These are phyloP conservation scores for Trichosphaerium sp. DNA, from an alignment of 78 protist species.

Conservation along the genomic window DNA sequence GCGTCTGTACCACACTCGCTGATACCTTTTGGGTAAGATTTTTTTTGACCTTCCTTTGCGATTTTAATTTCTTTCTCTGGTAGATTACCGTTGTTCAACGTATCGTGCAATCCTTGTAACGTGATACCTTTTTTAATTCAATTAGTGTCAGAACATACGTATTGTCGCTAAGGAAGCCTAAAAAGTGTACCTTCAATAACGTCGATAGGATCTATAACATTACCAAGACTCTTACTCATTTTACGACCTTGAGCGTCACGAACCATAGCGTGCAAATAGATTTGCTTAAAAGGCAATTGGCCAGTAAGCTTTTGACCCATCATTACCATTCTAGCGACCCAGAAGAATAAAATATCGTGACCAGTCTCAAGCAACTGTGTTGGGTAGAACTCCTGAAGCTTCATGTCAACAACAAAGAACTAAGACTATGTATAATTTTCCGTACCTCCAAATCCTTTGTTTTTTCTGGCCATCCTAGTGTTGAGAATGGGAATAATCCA, in stretches of 20 bases:
- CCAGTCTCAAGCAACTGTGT: slow-evolving; percentile 97
- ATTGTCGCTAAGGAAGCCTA: no score
- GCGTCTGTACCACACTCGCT: slow-evolving; percentile 98
- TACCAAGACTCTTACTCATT: slow-evolving; percentile 92
- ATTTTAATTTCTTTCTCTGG: slow-evolving; percentile 43
- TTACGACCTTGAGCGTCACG: slow-evolving; percentile 87
- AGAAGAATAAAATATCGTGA: slow-evolving; percentile 98
- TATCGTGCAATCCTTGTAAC: slow-evolving; percentile 21
- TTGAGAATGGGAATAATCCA: slow-evolving; percentile 97
- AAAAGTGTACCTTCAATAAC: slow-evolving; percentile 81
- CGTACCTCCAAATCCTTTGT: slow-evolving; percentile 40
- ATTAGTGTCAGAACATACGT: no score
- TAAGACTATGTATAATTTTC: no score
- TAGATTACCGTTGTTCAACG: slow-evolving; percentile 72
- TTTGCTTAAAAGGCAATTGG: slow-evolving; percentile 75
- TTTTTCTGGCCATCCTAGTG: slow-evolving; percentile 93
- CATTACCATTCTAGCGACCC: slow-evolving; percentile 99
- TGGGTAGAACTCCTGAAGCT: slow-evolving; percentile 82
- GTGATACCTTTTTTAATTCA: neutral
- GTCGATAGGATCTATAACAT: slow-evolving; percentile 95
- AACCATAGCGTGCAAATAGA: slow-evolving; percentile 89
- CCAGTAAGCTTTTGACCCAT: slow-evolving; percentile 74
- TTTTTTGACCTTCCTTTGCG: slow-evolving; percentile 45
- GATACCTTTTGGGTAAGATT: slow-evolving; percentile 93
- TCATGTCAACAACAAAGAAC: no score